phyloP scores from a whole-genome alignment of 441 rosid species.

The Dalechampia spathulata region DNA sequence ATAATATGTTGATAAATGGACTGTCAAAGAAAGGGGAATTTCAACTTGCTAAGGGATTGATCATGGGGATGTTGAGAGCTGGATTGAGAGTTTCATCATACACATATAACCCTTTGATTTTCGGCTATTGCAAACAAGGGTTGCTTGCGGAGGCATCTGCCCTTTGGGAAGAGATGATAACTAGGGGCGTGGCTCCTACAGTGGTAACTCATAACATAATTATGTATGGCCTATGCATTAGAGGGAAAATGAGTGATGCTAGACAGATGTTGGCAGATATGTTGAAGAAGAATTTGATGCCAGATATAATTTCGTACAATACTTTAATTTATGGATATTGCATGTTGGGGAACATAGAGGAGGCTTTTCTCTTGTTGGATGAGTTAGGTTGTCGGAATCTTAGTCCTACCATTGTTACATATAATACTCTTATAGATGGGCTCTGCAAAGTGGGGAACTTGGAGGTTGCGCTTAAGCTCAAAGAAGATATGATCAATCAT shows the following conservation, averaged over 20 bases:
- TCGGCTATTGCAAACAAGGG: conserved; percentile 46
- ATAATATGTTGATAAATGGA: conserved; percentile 52
- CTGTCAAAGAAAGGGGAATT: conserved; percentile 45
- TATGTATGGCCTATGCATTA: conserved; percentile 42
- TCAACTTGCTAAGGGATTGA: conserved; percentile 42
- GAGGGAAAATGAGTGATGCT: conserved; percentile 46
- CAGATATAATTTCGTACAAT: conserved; percentile 63
- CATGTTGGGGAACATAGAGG: conserved; percentile 38
- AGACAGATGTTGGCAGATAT: conserved; percentile 36
- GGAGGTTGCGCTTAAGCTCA: conserved; percentile 44
- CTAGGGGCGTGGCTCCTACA: conserved; percentile 35
- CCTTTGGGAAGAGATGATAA: conserved; percentile 43
- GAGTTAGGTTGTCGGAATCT: conserved; percentile 38
- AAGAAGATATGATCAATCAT: conserved; percentile 48
- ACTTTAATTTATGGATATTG: conserved; percentile 57
- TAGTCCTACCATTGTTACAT: conserved; percentile 46
- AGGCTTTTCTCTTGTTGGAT: conserved; percentile 54
- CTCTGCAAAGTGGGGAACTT: conserved; percentile 53
- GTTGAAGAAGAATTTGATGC: conserved; percentile 33
- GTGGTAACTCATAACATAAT: conserved; percentile 38
- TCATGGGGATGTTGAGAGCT: conserved; percentile 35
- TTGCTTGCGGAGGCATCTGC: conserved; percentile 41
- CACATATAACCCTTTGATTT: conserved; percentile 55
- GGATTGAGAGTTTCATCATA: conserved; percentile 46
- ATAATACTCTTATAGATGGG: conserved; percentile 62